A percentile compares a stretch with the other conserved stretches of the same genome.
Evolutionary conservation across 2,329 filamentous ascomycete species (phyloP).

Genomic region (Talaromyces funiculosus): DNA sequence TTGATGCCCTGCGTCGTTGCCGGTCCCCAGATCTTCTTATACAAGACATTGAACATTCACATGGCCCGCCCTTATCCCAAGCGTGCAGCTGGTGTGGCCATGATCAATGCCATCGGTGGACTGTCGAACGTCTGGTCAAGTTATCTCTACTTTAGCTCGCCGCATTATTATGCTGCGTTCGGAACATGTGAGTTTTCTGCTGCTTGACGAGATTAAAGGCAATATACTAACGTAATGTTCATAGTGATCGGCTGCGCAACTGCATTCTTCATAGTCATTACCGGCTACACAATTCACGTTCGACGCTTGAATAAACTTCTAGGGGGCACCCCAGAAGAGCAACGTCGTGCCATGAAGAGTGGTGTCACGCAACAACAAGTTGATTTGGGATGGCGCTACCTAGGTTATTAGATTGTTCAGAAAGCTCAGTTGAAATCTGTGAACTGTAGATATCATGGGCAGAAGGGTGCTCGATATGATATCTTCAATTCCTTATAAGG

Average conservation of each 20-base stretch:
- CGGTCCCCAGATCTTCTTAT: constrained; percentile 30
- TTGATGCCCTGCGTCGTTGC: constrained; percentile 19
- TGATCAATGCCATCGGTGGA: constrained; percentile 31
- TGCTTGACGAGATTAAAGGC: not conserved
- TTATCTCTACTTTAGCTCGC: constrained; percentile 7
- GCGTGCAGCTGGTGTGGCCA: constrained; percentile 33
- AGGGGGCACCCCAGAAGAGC: not conserved
- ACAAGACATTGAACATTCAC: constrained; percentile 33
- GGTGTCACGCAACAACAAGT: constrained; percentile 4
- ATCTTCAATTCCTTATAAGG: not conserved
- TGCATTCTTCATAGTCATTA: constrained; percentile 4
- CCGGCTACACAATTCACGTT: not conserved
- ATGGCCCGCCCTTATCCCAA: constrained; percentile 35
- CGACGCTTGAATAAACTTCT: not conserved
- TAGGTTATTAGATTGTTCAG: not conserved
- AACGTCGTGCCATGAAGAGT: constrained; percentile 4
- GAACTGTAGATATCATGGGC: not conserved
- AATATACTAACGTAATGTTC: not conserved
- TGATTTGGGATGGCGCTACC: constrained; percentile 5
- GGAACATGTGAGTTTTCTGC: not conserved
- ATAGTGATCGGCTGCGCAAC: constrained; percentile 4
- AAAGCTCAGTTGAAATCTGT: not conserved
- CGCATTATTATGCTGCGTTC: constrained; percentile 9
- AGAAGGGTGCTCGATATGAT: not conserved
- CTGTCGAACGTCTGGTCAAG: constrained; percentile 11